These are phyloP conservation scores for Trichoderma harzianum DNA, from an alignment of 2,329 filamentous ascomycete species.

Conservation along the genomic window DNA sequence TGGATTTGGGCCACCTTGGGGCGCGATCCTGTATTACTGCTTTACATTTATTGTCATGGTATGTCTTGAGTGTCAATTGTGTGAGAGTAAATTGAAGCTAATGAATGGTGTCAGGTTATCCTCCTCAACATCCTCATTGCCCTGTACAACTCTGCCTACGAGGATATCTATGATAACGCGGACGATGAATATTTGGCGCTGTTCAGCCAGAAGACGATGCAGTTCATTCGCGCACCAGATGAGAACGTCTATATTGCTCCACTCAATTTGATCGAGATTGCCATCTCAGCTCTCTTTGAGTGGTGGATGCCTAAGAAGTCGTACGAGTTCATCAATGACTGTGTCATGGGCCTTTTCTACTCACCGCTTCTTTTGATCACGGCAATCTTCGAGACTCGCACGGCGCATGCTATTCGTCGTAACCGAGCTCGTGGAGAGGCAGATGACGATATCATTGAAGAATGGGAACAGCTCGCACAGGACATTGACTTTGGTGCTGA, in stretches of 20 bases:
- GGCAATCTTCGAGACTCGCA: conserved; percentile 65
- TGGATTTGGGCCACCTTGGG: conserved; percentile 86
- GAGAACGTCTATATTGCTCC: conserved; percentile 98
- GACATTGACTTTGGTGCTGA: conserved; percentile 77
- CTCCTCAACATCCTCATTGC: conserved; percentile 95
- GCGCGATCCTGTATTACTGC: conserved; percentile 92
- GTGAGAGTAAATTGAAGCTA: background rate
- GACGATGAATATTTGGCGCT: conserved; percentile 94
- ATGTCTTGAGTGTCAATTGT: conserved; percentile 23
- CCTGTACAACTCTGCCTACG: conserved; percentile 93
- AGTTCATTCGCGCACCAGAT: conserved; percentile 93
- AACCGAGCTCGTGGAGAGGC: conserved; percentile 80
- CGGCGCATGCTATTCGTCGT: conserved; percentile 62
- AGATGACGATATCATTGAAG: conserved; percentile 83
- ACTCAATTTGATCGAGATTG: conserved; percentile 88
- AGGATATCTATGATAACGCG: conserved; percentile 89
- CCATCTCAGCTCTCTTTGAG: conserved; percentile 76
- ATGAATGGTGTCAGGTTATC: conserved; percentile 48
- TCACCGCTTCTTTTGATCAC: conserved; percentile 77
- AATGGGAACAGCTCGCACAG: conserved; percentile 82
- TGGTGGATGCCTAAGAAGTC: conserved; percentile 81
- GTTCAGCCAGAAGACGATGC: conserved; percentile 91
- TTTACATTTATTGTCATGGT: conserved; percentile 98
- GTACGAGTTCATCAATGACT: conserved; percentile 83
- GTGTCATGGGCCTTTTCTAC: conserved; percentile 83